A percentile compares a stretch with the other conserved stretches of the same genome.
These are phyloP conservation scores for Phylloporus sp. DNA, from an alignment of 768 basidiomycete species.

Conservation along the genomic window DNA sequence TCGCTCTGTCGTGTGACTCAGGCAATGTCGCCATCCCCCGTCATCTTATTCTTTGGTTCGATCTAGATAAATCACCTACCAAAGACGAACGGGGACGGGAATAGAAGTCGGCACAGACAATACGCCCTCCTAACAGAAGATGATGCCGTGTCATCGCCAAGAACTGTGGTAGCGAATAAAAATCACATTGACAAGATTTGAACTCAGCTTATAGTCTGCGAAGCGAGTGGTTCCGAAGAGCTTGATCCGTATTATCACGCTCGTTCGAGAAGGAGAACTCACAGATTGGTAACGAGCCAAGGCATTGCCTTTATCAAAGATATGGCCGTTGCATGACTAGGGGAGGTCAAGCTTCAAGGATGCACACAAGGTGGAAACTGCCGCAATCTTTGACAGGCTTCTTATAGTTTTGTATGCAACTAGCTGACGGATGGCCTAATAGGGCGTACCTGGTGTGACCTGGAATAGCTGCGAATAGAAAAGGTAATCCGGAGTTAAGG, in stretches of 20 bases:
- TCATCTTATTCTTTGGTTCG: constrained; percentile 8
- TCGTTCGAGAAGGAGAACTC: neutral
- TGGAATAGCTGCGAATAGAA: constrained; percentile 3
- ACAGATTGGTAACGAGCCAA: neutral
- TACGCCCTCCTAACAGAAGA: neutral
- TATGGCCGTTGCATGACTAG: neutral
- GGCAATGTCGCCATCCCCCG: neutral
- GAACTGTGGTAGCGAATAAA: neutral
- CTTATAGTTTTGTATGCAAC: neutral
- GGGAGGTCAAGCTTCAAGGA: neutral
- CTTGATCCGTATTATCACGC: neutral
- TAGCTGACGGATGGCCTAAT: constrained; percentile 1
- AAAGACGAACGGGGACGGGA: constrained; percentile 3
- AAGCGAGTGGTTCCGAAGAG: neutral
- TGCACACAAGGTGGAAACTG: constrained; percentile 1
- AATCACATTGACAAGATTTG: neutral
- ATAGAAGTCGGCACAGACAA: constrained; percentile 7
- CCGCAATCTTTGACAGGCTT: neutral
- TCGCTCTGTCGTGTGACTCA: neutral
- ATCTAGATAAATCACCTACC: constrained; percentile 6
- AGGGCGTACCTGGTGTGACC: constrained; percentile 1
- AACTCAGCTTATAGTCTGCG: neutral
- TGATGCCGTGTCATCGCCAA: neutral
- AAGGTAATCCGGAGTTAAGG: constrained; percentile 9
- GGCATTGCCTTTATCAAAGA: neutral